A percentile compares a stretch with the other conserved stretches of the same genome.
Evolutionary conservation across 768 basidiomycete genomes (phyloP).

Genomic region (Artomyces pyxidatus): DNA sequence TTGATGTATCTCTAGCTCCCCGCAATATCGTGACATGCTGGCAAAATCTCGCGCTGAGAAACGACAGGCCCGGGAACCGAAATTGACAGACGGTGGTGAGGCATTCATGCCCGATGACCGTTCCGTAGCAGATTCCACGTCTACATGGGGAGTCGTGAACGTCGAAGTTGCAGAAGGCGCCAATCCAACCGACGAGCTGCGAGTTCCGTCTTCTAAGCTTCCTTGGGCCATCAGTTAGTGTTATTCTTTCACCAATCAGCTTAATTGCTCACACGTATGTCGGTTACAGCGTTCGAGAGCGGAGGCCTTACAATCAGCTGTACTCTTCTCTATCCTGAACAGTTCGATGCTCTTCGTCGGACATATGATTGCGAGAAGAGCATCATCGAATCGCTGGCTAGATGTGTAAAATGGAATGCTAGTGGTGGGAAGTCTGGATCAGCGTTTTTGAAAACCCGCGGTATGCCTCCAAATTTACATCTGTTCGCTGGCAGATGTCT

Average conservation of each 20-base stretch:
- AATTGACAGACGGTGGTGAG: slow-evolving; percentile 59
- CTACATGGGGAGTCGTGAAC: slow-evolving; percentile 91
- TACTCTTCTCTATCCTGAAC: slow-evolving; percentile 91
- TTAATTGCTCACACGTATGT: slow-evolving; percentile 9
- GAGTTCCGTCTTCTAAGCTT: slow-evolving; percentile 66
- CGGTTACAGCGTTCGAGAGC: slow-evolving; percentile 90
- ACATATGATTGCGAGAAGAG: slow-evolving; percentile 93
- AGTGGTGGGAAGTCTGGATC: slow-evolving; percentile 96
- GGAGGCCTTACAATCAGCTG: slow-evolving; percentile 88
- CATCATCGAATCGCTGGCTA: slow-evolving; percentile 86
- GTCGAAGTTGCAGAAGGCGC: slow-evolving; percentile 57
- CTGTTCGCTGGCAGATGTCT: neutral
- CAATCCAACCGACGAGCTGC: slow-evolving; percentile 71
- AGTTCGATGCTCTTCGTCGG: slow-evolving; percentile 88
- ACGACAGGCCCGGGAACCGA: slow-evolving; percentile 49
- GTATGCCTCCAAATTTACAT: slow-evolving; percentile 30
- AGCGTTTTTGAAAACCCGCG: slow-evolving; percentile 91
- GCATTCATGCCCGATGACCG: slow-evolving; percentile 90
- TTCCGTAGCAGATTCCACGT: slow-evolving; percentile 74
- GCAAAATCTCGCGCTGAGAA: slow-evolving; percentile 72
- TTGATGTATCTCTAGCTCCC: slow-evolving; percentile 43
- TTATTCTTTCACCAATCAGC: neutral
- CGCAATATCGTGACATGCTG: slow-evolving; percentile 76
- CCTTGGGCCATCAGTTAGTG: slow-evolving; percentile 76
- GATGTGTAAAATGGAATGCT: slow-evolving; percentile 95